Conservation (phyloP, 2,329 filamentous ascomycete genomes). For the Diplodia mutila region DNA sequence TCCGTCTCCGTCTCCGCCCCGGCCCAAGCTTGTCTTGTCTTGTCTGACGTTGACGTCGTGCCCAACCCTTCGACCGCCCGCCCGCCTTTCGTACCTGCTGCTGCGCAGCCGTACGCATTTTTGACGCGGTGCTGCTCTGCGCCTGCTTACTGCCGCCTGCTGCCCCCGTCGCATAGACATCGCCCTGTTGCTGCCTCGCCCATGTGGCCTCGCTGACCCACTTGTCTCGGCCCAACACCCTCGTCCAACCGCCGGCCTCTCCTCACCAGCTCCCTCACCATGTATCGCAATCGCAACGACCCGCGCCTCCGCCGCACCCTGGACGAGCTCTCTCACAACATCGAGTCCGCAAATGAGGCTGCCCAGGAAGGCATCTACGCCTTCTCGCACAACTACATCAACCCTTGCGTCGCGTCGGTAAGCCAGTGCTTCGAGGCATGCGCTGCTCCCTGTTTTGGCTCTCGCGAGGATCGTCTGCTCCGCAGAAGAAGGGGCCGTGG, state of each 20-base stretch:
- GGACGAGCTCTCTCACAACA: conserved; percentile 88
- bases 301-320: conserved; percentile 90
- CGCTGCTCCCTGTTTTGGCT: conserved; percentile 73
- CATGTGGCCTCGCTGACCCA: conserved; percentile 24
- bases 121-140: background rate
- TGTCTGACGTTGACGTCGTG: conserved; percentile 7
- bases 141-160: background rate
- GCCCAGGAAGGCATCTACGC: conserved; percentile 91
- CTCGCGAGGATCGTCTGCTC: conserved; percentile 73
- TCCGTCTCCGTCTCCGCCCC: background rate
- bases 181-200: background rate
- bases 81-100: conserved; percentile 14
- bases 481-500: conserved; percentile 65
- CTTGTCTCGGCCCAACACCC: conserved; percentile 24
- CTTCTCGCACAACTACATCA: conserved; percentile 83
- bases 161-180: background rate
- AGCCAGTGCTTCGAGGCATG: conserved; percentile 67
- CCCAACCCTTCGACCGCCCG: background rate
- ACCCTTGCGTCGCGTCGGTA: conserved; percentile 74
- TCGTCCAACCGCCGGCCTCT: conserved; percentile 14
- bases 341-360: conserved; percentile 86
- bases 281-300: conserved; percentile 66
- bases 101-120: conserved; percentile 5
- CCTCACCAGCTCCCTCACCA: conserved; percentile 36
- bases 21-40: background rate